A percentile compares a stretch with the other conserved stretches of the same genome.
phyloP scores from a whole-genome alignment of 169 alveolate genomes.

The Plasmodium reichenowi region DNA sequence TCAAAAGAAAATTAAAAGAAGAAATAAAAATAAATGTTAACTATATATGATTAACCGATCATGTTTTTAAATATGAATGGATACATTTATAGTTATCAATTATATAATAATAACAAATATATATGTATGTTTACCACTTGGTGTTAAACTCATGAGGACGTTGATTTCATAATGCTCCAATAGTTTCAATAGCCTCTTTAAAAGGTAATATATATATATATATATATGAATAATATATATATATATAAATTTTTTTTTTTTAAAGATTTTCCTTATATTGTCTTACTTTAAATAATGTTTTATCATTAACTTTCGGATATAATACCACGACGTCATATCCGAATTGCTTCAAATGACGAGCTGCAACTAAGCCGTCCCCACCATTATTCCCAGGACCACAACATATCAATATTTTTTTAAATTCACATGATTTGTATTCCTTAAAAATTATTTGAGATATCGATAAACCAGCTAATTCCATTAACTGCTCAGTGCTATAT shows the following conservation, averaged over 20 bases:
- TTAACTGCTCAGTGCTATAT: slow-evolving; percentile 88
- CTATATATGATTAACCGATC: no score
- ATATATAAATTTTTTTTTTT: no score
- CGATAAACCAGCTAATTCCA: slow-evolving; percentile 93
- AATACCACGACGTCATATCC: slow-evolving; percentile 83
- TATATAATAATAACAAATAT: no score
- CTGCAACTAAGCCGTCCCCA: slow-evolving; percentile 92
- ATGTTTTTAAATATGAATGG: no score
- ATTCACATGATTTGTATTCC: slow-evolving; percentile 64
- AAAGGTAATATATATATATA: slow-evolving; percentile 14
- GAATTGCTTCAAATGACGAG: slow-evolving; percentile 88
- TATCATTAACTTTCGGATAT: slow-evolving; percentile 87
- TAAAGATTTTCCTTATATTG: slow-evolving; percentile 23
- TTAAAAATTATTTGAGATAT: slow-evolving; percentile 86
- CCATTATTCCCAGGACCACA: slow-evolving; percentile 96
- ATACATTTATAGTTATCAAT: no score
- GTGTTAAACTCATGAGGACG: slow-evolving; percentile 25
- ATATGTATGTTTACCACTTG: slow-evolving; percentile 15
- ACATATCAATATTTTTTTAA: slow-evolving; percentile 80
- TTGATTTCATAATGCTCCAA: slow-evolving; percentile 50
- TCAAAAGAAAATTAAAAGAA: not conserved
- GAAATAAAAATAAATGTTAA: not conserved
- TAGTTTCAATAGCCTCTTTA: slow-evolving; percentile 24
- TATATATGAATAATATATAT: not conserved
- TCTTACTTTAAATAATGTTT: slow-evolving; percentile 79